Conservation (phyloP, 2,329 filamentous ascomycete genomes). For the Mollisiaceae sp. region DNA sequence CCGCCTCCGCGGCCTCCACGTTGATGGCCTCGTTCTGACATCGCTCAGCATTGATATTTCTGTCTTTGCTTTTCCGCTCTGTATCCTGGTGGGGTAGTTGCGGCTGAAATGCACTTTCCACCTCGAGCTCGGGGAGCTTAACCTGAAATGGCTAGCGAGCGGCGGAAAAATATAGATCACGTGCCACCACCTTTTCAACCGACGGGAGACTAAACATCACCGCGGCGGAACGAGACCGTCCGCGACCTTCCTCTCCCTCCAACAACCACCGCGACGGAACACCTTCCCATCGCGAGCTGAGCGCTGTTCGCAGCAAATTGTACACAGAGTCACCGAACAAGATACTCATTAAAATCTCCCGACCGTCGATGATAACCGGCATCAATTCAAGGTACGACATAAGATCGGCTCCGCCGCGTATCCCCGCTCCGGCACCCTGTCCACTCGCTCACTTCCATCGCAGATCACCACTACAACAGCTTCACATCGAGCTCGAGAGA, state of each 20-base stretch:
- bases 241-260: background rate
- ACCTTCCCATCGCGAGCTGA: background rate
- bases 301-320: background rate
- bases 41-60: constrained; percentile 15
- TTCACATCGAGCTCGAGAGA: no score
- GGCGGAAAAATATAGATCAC: constrained; percentile 1
- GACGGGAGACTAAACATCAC: background rate
- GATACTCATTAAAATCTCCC: no score
- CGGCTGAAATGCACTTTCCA: background rate
- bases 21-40: constrained; percentile 39
- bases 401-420: no score
- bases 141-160: background rate
- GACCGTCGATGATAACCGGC: no score
- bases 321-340: no score
- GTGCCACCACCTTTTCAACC: background rate
- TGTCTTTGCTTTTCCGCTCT: background rate
- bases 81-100: background rate
- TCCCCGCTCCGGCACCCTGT: no score
- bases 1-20: constrained; percentile 35
- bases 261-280: background rate
- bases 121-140: background rate
- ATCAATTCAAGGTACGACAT: no score
- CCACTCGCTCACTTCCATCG: no score
- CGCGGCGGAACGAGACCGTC: background rate
- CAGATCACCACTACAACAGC: no score